Base-by-base conservation (phyloP, 2,329 filamentous ascomycete genomes). In the Dactylellina sp. region DNA sequence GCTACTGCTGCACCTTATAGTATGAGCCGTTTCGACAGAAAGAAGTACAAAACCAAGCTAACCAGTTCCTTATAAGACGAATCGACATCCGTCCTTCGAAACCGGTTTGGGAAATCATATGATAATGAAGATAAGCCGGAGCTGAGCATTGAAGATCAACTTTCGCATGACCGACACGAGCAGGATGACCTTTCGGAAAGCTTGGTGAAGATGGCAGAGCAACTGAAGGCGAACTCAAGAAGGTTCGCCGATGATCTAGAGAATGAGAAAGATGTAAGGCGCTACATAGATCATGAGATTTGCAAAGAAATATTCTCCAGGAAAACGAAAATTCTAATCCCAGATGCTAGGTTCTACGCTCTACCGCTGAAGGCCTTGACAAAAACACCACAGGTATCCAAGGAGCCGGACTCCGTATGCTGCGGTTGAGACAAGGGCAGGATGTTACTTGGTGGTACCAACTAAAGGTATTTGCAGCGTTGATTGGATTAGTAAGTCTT, bases 141-240 rank as follows among this genome's bases (percentile, higher is more conserved):
- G 12, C 25, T 63, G 35, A 59, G 52, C 24, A n/a, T 57, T 11
- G 71, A 75, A 25, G 64, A 75, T 7, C 60, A 61, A 18, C 18
- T 75, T 35, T 63, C 39, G 14, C 86, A 90, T 79, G 88, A 96
- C 79, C 89, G 91, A 60, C 84, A 84, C 61, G 92, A 97, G 82
- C 93, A 97, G 81, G 92, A 97, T 80, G 84, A 86, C 35, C 85
- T 98, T 1, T 94, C 93, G 0, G 85, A 87, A 39, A 93, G 91
- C 6, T 89, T 98, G n/a, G 84, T 97, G 20, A 83, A 86, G 47
- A 91, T 97, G 82, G 93, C 94, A 0, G 84, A 86, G 20, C 87
- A 90, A 53, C 86, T 97, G 40, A 96, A 96, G 80, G 83, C 86
- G 52, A 91, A 89, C 39, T 91, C 92, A 2, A 83, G 89, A 61